Conservation (phyloP, 2,329 filamentous ascomycete genomes). For the Grosmannia penicillata region DNA sequence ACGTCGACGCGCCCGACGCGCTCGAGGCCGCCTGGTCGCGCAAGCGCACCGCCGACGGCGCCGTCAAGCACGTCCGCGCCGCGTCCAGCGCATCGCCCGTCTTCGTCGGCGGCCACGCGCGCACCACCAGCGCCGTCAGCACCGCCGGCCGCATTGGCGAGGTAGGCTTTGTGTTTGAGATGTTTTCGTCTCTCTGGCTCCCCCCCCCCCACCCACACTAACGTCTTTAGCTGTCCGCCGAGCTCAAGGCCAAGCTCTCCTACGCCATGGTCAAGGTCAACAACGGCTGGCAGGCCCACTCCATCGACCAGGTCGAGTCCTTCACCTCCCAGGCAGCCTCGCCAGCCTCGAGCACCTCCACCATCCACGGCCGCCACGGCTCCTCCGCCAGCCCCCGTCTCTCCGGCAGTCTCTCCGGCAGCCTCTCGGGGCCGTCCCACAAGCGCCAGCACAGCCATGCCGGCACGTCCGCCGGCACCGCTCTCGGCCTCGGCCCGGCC, state of each 20-base stretch:
- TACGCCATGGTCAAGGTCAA: conserved; percentile 93
- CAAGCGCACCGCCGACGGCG: conserved; percentile 66
- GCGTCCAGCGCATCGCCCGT: conserved; percentile 30
- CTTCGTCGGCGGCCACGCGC: conserved; percentile 42
- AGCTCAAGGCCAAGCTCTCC: conserved; percentile 69
- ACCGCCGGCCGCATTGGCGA: conserved; percentile 60
- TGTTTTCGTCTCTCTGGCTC: background rate
- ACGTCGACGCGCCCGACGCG: conserved; percentile 14
- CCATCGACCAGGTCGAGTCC: conserved; percentile 63
- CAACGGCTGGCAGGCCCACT: conserved; percentile 71
- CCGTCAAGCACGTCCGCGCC: conserved; percentile 41
- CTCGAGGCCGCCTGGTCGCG: conserved; percentile 26
- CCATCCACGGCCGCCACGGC: conserved; percentile 34
- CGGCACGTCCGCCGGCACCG: conserved; percentile 3
- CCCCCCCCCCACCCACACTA: conserved; percentile 2
- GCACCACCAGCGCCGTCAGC: conserved; percentile 57
- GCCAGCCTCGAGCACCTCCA: conserved; percentile 42
- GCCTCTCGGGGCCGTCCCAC: conserved; percentile 21
- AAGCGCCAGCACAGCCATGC: conserved; percentile 14
- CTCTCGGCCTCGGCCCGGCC: background rate
- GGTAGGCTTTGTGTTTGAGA: conserved; percentile 32
- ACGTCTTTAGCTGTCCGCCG: conserved; percentile 48
- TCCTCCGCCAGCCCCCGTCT: conserved; percentile 41
- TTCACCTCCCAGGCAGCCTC: conserved; percentile 55
- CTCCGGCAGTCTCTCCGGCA: no score